phyloP scores from a whole-genome alignment of 345 rosid genomes.

The Eucalyptus paniculata region DNA sequence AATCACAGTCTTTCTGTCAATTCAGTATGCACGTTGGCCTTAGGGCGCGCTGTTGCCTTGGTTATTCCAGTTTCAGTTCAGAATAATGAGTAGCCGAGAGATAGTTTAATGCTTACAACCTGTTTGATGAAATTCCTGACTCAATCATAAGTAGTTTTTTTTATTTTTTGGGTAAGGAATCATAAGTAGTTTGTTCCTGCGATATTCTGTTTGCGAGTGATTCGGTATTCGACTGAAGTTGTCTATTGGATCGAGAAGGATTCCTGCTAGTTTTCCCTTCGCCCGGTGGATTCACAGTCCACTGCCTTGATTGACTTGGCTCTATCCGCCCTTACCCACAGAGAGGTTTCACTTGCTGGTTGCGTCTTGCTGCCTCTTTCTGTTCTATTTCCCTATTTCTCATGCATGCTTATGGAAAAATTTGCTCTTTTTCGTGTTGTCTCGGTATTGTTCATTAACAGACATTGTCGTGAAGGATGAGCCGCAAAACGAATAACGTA shows the following conservation, averaged over 20 bases:
- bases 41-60: neutral
- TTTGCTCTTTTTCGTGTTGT: neutral
- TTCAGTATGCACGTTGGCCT: neutral
- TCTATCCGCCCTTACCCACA: neutral
- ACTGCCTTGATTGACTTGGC: neutral
- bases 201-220: accelerated
- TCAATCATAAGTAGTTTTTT: neutral
- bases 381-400: neutral
- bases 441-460: neutral
- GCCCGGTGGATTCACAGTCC: neutral
- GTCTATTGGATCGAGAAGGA: neutral
- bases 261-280: neutral
- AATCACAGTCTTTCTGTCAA: neutral
- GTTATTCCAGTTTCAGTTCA: neutral
- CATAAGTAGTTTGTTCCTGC: accelerated
- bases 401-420: accelerated
- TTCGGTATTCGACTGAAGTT: neutral
- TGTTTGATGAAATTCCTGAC: neutral
- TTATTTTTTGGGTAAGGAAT: no score
- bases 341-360: no score
- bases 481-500: accelerated
- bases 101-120: neutral
- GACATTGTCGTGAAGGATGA: neutral
- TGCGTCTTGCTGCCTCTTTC: neutral
- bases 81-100: neutral